Evolutionary conservation across 768 basidiomycete genomes (phyloP), one percentile per base, ranked within the genome.

Genomic region (Trametes meyenii): DNA sequence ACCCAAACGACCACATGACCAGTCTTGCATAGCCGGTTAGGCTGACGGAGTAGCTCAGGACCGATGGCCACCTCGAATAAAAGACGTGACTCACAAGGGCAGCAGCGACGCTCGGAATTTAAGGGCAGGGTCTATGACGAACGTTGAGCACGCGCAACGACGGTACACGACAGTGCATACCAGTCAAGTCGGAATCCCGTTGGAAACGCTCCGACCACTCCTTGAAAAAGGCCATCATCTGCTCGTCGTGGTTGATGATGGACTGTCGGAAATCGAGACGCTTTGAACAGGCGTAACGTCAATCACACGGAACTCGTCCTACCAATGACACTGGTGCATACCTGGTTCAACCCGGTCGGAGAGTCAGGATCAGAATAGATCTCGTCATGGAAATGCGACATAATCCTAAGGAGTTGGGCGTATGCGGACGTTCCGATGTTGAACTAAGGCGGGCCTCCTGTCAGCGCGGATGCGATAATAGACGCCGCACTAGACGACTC

Each of bases 1-100:
- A 92, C 5, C 89, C 90, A 67, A 93, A 92, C 0, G 91, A 92
- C 69, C 84, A 91, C 89, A 92, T 90, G 50, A 93, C 91, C 12
- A 93, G 83, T 16, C 91, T 81, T 38, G 89, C 89, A 67, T 92
- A 93, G 29, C 78, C 83, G 59, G 88, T 86, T 44, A 90, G 79
- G 80, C 90, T 92, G 56, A 11, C 53, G 16, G 2, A 7, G 19
- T 1, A 29, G 2, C 35, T 35, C 1, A 49, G 36, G 17, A 8
- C 10, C 19, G 26, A 39, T 21, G 5, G 19, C 2, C 5, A 13
- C 7, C 19, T 43, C 17, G 51, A 13, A 5, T 21, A 35, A 0
- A 10, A 39, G 5, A 11, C 0, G 2, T 17, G 4, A 73, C 87
- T 64, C 73, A 92, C 89, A 89, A 92, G 2, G 91, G 91, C 7